A percentile compares a stretch with the other conserved stretches of the same genome.
Evolutionary conservation across 2,329 filamentous ascomycete species (phyloP).

Genomic region (Aspergillus niger): DNA sequence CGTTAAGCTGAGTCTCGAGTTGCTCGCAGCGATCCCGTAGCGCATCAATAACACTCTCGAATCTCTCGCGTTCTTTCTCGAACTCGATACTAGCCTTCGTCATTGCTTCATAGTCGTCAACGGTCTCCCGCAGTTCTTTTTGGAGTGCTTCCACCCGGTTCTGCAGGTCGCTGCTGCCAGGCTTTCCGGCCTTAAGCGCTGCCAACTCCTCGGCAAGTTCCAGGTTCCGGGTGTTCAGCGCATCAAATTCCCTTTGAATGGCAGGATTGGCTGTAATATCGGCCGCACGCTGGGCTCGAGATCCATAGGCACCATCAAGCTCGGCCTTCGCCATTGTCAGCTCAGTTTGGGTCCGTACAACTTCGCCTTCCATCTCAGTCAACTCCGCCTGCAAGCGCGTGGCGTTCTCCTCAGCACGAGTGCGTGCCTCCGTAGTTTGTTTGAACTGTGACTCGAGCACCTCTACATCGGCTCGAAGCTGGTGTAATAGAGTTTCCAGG

Average conservation of each 20-base stretch:
- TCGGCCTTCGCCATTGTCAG: slow-evolving; percentile 89
- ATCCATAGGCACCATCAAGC: slow-evolving; percentile 90
- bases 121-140: slow-evolving; percentile 66
- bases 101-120: slow-evolving; percentile 69
- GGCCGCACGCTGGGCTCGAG: slow-evolving; percentile 68
- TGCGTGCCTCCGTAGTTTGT: slow-evolving; percentile 31
- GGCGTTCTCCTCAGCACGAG: slow-evolving; percentile 40
- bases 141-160: slow-evolving; percentile 59
- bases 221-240: slow-evolving; percentile 52
- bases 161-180: slow-evolving; percentile 42
- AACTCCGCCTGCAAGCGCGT: slow-evolving; percentile 52
- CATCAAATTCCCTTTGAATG: slow-evolving; percentile 62
- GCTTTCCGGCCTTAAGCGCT: slow-evolving; percentile 39
- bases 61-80: slow-evolving; percentile 68
- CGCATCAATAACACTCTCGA: slow-evolving; percentile 65
- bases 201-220: slow-evolving; percentile 52
- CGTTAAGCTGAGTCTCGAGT: slow-evolving; percentile 64
- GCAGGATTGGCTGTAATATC: slow-evolving; percentile 61
- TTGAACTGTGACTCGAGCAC: slow-evolving; percentile 33
- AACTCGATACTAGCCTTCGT: slow-evolving; percentile 70
- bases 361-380: slow-evolving; percentile 60
- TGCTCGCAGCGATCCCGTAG: slow-evolving; percentile 65
- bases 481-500: slow-evolving; percentile 31
- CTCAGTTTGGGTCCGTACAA: slow-evolving; percentile 70
- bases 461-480: slow-evolving; percentile 38